These are phyloP conservation scores for Candida tibetensis DNA, from an alignment of 805 yeast genomes.

Conservation along the genomic window DNA sequence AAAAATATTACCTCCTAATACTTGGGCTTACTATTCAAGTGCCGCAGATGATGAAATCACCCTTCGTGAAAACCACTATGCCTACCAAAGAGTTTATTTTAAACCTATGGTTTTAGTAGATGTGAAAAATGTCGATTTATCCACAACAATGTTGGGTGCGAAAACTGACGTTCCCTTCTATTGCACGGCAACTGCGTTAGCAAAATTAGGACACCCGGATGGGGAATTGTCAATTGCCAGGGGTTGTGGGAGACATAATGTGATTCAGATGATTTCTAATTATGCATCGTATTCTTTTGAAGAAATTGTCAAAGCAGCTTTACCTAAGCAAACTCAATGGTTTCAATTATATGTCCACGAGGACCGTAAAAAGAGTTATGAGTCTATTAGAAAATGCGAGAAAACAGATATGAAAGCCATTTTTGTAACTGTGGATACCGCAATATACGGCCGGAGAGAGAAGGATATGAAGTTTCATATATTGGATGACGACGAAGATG, in stretches of 20 bases:
- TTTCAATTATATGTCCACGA: conserved; percentile 47
- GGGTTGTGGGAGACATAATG: conserved; percentile 67
- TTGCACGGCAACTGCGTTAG: conserved; percentile 88
- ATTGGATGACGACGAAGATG: conserved; percentile 23
- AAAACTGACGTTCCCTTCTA: conserved; percentile 76
- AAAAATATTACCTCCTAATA: conserved; percentile 66
- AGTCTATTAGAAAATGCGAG: conserved; percentile 38
- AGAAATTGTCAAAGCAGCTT: conserved; percentile 73
- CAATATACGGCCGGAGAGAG: conserved; percentile 52
- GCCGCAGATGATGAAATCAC: conserved; percentile 96
- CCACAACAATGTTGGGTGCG: conserved; percentile 75
- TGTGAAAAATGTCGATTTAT: conserved; percentile 65
- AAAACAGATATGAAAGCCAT: conserved; percentile 43
- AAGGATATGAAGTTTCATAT: conserved; percentile 42
- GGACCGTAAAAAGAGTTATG: conserved; percentile 29
- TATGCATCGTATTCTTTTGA: conserved; percentile 85
- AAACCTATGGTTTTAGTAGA: conserved; percentile 83
- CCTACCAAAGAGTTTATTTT: conserved; percentile 85
- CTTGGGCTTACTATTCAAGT: conserved; percentile 91
- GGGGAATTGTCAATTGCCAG: conserved; percentile 86
- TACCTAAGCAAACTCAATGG: conserved; percentile 48
- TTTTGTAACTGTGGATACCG: conserved; percentile 55
- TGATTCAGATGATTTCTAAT: conserved; percentile 90
- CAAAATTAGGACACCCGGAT: conserved; percentile 87
- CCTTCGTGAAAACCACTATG: conserved; percentile 83